Percentiles rank a stretch among this genome's conserved stretches.
Evolutionary conservation across 192 early-diverging fungal species (phyloP).

Genomic region (Umbelopsis vinacea): DNA sequence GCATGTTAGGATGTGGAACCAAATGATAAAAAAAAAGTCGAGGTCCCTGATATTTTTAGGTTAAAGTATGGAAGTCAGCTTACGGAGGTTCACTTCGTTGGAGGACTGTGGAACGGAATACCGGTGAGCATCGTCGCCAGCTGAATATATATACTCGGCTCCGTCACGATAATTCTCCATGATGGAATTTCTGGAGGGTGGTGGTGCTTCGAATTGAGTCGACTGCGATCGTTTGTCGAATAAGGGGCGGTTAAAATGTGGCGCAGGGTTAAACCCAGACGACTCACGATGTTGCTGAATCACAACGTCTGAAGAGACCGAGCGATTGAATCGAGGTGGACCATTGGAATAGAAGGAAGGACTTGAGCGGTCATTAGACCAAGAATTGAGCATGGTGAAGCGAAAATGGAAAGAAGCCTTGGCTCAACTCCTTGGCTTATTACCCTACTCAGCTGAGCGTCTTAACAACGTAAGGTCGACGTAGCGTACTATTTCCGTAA

Average conservation of each 20-base stretch:
- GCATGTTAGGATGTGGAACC: not conserved
- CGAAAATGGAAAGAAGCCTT: not conserved
- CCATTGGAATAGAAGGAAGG: not conserved
- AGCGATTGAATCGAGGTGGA: constrained; percentile 1
- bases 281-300: not conserved
- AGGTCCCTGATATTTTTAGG: not conserved
- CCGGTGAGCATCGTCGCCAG: not conserved
- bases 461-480: not conserved
- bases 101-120: not conserved
- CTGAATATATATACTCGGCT: not conserved
- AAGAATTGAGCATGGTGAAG: not conserved
- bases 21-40: not conserved
- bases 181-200: not conserved
- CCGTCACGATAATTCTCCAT: not conserved
- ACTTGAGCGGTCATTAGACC: not conserved
- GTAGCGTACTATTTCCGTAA: not conserved
- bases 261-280: constrained; percentile 6
- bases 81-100: not conserved
- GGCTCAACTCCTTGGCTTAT: not conserved
- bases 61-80: not conserved
- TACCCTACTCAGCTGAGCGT: not conserved
- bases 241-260: not conserved
- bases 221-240: not conserved
- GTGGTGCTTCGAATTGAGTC: not conserved
- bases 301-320: not conserved